A percentile compares a stretch with the other conserved stretches of the same genome.
These are phyloP conservation scores for Leishmania arabica DNA, from an alignment of 208 protist genomes.

Conservation along the genomic window DNA sequence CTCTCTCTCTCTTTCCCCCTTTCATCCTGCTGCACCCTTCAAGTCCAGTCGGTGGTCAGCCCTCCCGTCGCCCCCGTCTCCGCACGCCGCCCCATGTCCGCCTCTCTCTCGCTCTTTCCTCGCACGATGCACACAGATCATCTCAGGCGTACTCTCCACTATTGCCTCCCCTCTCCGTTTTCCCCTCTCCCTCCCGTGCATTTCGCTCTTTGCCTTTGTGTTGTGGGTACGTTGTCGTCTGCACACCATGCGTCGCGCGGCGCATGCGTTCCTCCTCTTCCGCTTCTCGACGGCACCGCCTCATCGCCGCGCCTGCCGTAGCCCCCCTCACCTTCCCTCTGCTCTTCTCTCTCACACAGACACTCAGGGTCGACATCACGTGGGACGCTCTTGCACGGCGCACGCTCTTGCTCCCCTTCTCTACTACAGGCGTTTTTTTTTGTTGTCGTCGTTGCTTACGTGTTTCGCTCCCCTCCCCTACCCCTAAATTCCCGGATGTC, in stretches of 20 bases:
- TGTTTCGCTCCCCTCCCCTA: background rate
- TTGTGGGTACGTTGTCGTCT: background rate
- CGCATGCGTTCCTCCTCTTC: background rate
- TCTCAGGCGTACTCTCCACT: background rate
- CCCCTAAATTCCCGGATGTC: conserved; percentile 40
- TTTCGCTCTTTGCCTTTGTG: background rate
- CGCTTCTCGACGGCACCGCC: background rate
- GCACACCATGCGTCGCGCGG: background rate
- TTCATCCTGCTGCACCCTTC: background rate
- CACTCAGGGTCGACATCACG: background rate
- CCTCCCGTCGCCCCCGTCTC: background rate
- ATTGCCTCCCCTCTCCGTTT: background rate
- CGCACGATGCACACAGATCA: background rate
- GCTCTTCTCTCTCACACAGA: background rate
- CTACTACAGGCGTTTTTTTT: background rate
- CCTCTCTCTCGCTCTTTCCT: background rate
- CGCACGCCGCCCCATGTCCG: background rate
- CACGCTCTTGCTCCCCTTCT: background rate
- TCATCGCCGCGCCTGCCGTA: background rate
- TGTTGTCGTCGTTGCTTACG: background rate
- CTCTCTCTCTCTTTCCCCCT: background rate
- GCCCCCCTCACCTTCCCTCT: background rate
- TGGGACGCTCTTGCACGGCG: background rate
- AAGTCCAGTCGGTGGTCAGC: background rate
- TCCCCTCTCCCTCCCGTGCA: background rate